Base-by-base conservation (phyloP, 1,284 basidiomycete genomes). In the Microbotryum silenes-acaulis region DNA sequence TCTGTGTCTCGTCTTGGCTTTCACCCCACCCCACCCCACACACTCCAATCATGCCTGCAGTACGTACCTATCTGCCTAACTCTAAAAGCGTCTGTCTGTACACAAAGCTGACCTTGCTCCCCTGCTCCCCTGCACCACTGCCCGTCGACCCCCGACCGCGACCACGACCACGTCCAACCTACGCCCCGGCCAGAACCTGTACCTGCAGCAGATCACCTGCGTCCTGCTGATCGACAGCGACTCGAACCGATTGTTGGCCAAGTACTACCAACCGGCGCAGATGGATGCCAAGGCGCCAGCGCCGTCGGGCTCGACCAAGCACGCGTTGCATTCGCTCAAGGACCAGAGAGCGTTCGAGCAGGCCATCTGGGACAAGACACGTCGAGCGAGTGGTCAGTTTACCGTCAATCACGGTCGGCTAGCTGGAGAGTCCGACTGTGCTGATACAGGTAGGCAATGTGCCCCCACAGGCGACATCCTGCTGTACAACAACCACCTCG, bases 331-430 rank as follows among this genome's bases (percentile, higher is more conserved):
- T 21, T 85, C 85, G 18, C 73, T 90, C 70, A 97, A 97, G 77
- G 94, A 99, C 74, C 94, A 97, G 77, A 86, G 89, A 55, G 83
- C 86, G 31, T 97, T 97, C 73, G 96, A 98, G 80, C 94, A 94
- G 80, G 88, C 87, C 3, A 79, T 98, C 49, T 96, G 85, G 81
- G 87, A 91, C 72, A 99, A 99, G 80, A 93, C 91, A 0, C 88
- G 91, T 78, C 89, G 92, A 74, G 81, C 88, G 23, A 87, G 86
- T 77, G 89, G 91, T 92, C 71, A 72, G 84, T 80, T 25, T 12
- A 54, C 45, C 31, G 20, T 37, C 49, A 1, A 14, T 27, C 29
- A 7, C 23, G 9, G 16, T 42, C 10, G 6, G 37, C 37, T 6
- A 42, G 37, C 16, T 12, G n/a, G 12, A 29, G 51, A 52, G 14